Conservation (phyloP, 192 early-diverging fungal genomes). For the Radiomyces spectabilis region DNA sequence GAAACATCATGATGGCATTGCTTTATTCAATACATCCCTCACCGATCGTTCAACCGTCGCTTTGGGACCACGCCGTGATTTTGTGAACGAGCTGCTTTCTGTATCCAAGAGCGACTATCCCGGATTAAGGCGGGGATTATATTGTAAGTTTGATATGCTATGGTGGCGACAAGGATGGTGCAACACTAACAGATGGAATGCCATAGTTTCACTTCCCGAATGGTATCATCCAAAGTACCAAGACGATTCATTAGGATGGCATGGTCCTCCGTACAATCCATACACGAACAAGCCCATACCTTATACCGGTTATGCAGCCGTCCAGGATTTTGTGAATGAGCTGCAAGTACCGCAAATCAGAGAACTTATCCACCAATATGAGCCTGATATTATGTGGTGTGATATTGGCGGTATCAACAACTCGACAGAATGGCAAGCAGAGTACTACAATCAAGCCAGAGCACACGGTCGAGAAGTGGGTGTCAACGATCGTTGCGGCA, state of each 20-base stretch:
- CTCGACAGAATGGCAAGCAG: slow-evolving; percentile 7
- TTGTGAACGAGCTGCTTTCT: slow-evolving; percentile 11
- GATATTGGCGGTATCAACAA: slow-evolving; percentile 26
- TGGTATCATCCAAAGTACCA: slow-evolving; percentile 20
- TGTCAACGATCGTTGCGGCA: slow-evolving; percentile 21
- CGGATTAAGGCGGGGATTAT: slow-evolving; percentile 12
- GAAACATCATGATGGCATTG: slow-evolving; percentile 21
- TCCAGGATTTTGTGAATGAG: slow-evolving; percentile 16
- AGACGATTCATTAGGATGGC: slow-evolving; percentile 6
- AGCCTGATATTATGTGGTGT: slow-evolving; percentile 23
- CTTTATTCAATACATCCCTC: slow-evolving; percentile 13
- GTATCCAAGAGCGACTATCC: slow-evolving; percentile 2
- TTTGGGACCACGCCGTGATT: slow-evolving; percentile 12
- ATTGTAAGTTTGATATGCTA: slow-evolving; percentile 12
- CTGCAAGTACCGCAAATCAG: slow-evolving; percentile 14
- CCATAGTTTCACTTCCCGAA: slow-evolving; percentile 21
- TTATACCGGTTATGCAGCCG: slow-evolving; percentile 10
- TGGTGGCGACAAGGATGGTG: background rate
- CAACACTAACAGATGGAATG: background rate
- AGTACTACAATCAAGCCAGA: slow-evolving; percentile 8
- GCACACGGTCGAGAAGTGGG: background rate
- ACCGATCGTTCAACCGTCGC: slow-evolving; percentile 8
- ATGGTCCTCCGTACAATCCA: slow-evolving; percentile 9
- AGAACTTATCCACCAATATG: slow-evolving; percentile 10
- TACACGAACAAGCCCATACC: background rate